These are phyloP conservation scores for Oldenlandia corymbosa DNA, from an alignment of 257 asterid genomes.

Conservation along the genomic window DNA sequence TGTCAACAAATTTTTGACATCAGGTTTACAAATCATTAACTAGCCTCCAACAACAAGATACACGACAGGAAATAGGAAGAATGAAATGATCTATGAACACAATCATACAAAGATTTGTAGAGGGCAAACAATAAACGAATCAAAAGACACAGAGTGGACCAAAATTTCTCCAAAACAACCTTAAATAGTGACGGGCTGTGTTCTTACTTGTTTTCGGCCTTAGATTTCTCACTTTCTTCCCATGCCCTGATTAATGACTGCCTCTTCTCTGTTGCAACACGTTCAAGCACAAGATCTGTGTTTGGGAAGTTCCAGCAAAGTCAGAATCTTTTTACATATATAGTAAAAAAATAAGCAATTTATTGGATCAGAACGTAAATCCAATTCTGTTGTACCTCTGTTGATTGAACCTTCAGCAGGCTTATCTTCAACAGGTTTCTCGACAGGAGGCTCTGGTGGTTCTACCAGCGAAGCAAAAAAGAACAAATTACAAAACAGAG, in stretches of 20 bases:
- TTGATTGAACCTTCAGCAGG: constrained; percentile 64
- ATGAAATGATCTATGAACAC: background rate
- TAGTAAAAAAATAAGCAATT: background rate
- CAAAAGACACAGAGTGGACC: background rate
- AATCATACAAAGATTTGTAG: background rate
- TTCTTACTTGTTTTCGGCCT: constrained; percentile 83
- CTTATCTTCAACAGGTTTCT: constrained; percentile 66
- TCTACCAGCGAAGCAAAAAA: constrained; percentile 21
- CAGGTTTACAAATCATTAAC: constrained; percentile 4
- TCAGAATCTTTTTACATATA: background rate
- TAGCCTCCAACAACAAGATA: background rate
- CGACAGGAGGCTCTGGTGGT: constrained; percentile 50
- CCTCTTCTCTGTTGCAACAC: constrained; percentile 82
- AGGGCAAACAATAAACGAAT: background rate
- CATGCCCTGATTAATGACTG: constrained; percentile 72
- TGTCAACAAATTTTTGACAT: constrained; percentile 29
- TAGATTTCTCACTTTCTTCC: constrained; percentile 95
- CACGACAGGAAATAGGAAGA: background rate
- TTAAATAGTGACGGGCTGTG: constrained; percentile 4
- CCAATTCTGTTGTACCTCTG: constrained; percentile 52
- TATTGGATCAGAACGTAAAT: background rate
- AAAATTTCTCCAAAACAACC: constrained; percentile 4
- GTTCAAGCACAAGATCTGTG: constrained; percentile 74
- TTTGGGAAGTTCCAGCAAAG: constrained; percentile 14
- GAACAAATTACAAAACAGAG: background rate